phyloP scores from a whole-genome alignment of 257 asterid genomes.

The Nicotiana knightiana region DNA sequence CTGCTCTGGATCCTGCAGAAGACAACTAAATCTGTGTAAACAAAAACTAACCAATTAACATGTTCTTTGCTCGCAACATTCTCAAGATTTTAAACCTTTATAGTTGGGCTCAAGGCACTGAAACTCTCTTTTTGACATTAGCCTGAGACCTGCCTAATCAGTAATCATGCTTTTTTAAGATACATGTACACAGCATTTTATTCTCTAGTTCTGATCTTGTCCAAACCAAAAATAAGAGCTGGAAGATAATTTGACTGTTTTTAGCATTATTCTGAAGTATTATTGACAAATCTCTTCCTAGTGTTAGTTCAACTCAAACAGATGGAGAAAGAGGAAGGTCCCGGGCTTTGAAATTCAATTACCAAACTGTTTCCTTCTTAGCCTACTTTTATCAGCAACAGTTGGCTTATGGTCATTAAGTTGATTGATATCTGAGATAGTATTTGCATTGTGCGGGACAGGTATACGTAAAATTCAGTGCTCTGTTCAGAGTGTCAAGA shows the following conservation, averaged over 20 bases:
- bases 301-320: neutral
- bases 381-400: neutral
- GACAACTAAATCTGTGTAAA: neutral
- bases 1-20: neutral
- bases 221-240: neutral
- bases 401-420: neutral
- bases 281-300: neutral
- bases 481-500: conserved; percentile 71
- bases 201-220: too few species aligned
- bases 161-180: neutral
- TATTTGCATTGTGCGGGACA: conserved; percentile 16
- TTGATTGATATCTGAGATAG: neutral
- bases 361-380: neutral
- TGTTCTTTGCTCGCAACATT: too few species aligned
- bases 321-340: too few species aligned
- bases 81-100: neutral
- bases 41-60: neutral
- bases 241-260: neutral
- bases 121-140: neutral
- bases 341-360: neutral
- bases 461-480: conserved; percentile 74
- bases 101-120: neutral
- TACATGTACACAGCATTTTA: too few species aligned
- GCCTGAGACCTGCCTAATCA: neutral
- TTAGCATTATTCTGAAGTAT: neutral